Percentiles rank a stretch among this genome's conserved stretches.
Conservation (phyloP, 2,329 filamentous ascomycete species). For the Aspergillus melleus region DNA sequence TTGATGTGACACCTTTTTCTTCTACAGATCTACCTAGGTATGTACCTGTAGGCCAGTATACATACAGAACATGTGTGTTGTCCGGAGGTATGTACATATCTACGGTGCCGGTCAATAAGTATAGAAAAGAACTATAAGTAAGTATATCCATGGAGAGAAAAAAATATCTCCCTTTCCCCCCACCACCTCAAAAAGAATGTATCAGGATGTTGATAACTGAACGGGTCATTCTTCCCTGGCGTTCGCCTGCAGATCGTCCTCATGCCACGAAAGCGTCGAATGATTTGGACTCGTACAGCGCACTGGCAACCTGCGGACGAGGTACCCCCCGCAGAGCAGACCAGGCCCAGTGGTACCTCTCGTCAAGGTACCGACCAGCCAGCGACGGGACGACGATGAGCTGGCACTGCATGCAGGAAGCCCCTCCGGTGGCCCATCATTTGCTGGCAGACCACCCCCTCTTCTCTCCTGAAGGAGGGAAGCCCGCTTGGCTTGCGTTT, state of each 20-base stretch:
- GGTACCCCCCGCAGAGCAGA: background rate
- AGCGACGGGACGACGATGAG: slow-evolving; percentile 15
- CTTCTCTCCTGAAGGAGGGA: slow-evolving; percentile 14
- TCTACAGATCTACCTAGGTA: too few relatives aligned
- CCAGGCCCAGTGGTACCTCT: background rate
- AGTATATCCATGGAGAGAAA: too few relatives aligned
- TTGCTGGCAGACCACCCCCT: slow-evolving; percentile 27
- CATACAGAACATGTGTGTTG: too few relatives aligned
- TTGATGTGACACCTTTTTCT: too few relatives aligned
- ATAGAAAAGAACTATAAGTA: too few relatives aligned
- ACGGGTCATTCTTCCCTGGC: background rate
- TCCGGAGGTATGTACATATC: too few relatives aligned
- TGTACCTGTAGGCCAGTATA: too few relatives aligned
- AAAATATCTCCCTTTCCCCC: too few relatives aligned
- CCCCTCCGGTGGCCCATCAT: slow-evolving; percentile 26
- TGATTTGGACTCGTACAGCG: background rate
- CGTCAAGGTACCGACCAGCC: background rate
- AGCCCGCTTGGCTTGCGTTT: too few relatives aligned
- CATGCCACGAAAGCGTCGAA: slow-evolving; percentile 5
- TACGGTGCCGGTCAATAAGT: too few relatives aligned
- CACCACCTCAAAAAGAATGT: too few relatives aligned
- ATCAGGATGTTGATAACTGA: too few relatives aligned
- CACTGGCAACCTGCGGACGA: background rate
- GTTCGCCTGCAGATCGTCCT: background rate
- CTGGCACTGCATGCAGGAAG: slow-evolving; percentile 36